These are phyloP conservation scores for Massarina eburnea DNA, from an alignment of 2,329 filamentous ascomycete genomes.

Conservation along the genomic window DNA sequence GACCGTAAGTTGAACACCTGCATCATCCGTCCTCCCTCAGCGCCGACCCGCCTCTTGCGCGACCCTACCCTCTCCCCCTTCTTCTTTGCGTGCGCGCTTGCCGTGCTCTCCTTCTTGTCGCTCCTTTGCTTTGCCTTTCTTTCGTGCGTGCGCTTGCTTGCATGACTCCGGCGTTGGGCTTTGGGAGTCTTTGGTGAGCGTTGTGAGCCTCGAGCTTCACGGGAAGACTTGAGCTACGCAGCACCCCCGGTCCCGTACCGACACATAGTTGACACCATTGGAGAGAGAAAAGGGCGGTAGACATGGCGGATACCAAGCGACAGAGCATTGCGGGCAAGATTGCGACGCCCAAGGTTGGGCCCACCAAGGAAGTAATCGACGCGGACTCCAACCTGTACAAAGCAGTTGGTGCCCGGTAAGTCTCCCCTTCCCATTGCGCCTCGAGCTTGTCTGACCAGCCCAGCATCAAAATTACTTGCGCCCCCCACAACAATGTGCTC, in stretches of 20 bases:
- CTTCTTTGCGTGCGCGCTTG: conserved; percentile 27
- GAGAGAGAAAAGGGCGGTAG: neutral
- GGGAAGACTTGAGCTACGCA: conserved; percentile 12
- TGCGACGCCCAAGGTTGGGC: conserved; percentile 52
- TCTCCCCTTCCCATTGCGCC: conserved; percentile 7
- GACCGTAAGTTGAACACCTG: conserved; percentile 15
- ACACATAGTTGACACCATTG: conserved; percentile 1
- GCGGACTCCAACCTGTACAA: conserved; percentile 58
- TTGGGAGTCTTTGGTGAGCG: conserved; percentile 30
- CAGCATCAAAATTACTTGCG: conserved; percentile 62
- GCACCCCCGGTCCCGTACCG: neutral
- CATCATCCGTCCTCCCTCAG: conserved; percentile 10
- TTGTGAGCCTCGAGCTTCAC: conserved; percentile 16
- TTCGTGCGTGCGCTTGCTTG: conserved; percentile 25
- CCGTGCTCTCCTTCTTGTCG: conserved; percentile 39
- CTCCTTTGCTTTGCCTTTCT: conserved; percentile 41
- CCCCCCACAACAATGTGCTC: conserved; percentile 53
- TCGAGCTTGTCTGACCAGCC: conserved; percentile 14
- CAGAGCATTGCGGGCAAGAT: conserved; percentile 57
- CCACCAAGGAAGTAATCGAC: conserved; percentile 50
- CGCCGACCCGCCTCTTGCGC: conserved; percentile 4
- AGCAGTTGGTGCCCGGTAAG: conserved; percentile 64
- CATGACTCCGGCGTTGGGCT: conserved; percentile 37
- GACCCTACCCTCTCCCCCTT: conserved; percentile 12
- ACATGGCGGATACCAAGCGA: conserved; percentile 62